These are phyloP conservation scores for Striga asiatica DNA, from an alignment of 257 asterid species.

Conservation along the genomic window DNA sequence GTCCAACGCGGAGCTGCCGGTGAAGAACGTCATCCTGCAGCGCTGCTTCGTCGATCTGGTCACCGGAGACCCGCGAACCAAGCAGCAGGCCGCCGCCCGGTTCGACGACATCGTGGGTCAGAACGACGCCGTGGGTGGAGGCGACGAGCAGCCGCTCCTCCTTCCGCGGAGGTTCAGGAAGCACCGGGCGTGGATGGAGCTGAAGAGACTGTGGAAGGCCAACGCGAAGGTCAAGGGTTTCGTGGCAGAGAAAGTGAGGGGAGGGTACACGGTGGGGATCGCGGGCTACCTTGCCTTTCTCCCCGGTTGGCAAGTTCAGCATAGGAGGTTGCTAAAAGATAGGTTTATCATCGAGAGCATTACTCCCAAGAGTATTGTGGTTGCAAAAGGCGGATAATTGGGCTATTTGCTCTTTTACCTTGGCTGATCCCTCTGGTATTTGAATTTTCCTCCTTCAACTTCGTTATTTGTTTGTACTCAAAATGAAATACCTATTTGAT, in stretches of 20 bases:
- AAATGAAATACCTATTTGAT: no score
- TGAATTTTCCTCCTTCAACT: neutral
- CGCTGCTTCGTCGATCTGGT: constrained; percentile 47
- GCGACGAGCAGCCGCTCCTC: constrained; percentile 38
- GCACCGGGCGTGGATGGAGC: constrained; percentile 32
- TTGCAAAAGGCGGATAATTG: constrained; percentile 12
- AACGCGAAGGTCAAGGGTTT: constrained; percentile 39
- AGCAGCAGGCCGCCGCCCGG: constrained; percentile 31
- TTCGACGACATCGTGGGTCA: constrained; percentile 35
- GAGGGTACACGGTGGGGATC: constrained; percentile 44
- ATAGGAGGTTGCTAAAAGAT: constrained; percentile 7
- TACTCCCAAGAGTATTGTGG: constrained; percentile 16
- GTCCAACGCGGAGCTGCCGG: constrained; percentile 12
- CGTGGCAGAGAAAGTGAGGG: constrained; percentile 31
- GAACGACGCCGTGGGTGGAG: constrained; percentile 26
- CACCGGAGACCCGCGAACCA: constrained; percentile 27
- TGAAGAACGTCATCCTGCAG: constrained; percentile 22
- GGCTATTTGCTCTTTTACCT: neutral
- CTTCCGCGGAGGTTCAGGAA: constrained; percentile 40
- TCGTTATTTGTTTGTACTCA: neutral
- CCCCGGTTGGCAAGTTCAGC: constrained; percentile 1
- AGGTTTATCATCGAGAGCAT: constrained; percentile 26
- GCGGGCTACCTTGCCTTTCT: constrained; percentile 48
- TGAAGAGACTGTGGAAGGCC: constrained; percentile 21
- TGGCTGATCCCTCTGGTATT: constrained; percentile 12